Evolutionary conservation across 2,329 filamentous ascomycete genomes (phyloP), one percentile per base, ranked within the genome.

Genomic region (Hypoxylon sp.): DNA sequence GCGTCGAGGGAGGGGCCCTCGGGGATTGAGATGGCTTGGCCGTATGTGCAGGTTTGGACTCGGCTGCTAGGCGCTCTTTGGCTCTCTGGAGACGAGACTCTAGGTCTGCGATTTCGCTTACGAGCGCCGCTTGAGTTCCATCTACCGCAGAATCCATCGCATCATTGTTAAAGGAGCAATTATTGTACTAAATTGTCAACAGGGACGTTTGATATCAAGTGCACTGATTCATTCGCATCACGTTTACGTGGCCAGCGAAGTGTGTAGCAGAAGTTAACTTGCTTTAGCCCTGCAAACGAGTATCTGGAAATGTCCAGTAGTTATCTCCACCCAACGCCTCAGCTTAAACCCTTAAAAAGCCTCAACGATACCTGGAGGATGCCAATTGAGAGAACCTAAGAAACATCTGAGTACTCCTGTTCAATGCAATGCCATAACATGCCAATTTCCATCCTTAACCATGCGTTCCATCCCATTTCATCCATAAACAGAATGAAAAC

Each of bases 71-170:
- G 6, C 65, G 73, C 30, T 61, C 53, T 54, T 79, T 82, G 45
- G 82, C 81, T 16, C 74, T 76, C 9, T 76, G 80, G 52, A 89
- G 78, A 49, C 81, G 83, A 22, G 75, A 73, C 74, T 92, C 87
- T 9, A 92, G 80, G 18, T 84, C 81, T 6, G 79, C 78, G 66
- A 92, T 87, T 75, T 91, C 88, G 75, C 84, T 75, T 64, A 82
- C 77, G 26, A 80, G 74, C 11, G 69, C 68, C 2, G 74, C 70
- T 30, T 76, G 65, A 9, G 71, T 50, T 3, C 64, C 44, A 5
- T 68, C 45, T 16, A 28, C 46, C 16, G 26, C n/a, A 26, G 64
- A 32, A 57, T 62, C 62, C 72, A 73, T 74, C 18, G 58, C 66
- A 12, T 51, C 61, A 61, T 62, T 33, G 22, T 48, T 51, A 48